Conservation (phyloP, 495 filamentous ascomycete species). For the Penicillium fimorum region DNA sequence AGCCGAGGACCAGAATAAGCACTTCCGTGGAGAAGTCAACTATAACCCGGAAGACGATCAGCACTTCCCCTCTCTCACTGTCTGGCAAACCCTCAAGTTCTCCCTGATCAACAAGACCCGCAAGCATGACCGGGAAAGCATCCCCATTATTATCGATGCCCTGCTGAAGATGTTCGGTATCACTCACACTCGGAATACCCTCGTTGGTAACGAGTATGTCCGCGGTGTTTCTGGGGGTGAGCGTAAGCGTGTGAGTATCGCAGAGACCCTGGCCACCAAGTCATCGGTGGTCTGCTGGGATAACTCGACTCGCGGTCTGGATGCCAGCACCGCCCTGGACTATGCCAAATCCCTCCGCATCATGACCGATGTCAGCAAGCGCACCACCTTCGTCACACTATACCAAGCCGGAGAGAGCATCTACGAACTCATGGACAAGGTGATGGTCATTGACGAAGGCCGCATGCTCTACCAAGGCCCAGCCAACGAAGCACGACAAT, state of each 20-base stretch:
- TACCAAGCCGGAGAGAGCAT: conserved; percentile 85
- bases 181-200: conserved; percentile 74
- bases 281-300: conserved; percentile 65
- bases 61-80: conserved; percentile 74
- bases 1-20: conserved; percentile 62
- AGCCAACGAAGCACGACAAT: conserved; percentile 60
- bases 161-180: conserved; percentile 75
- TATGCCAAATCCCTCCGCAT: conserved; percentile 74
- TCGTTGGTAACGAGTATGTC: conserved; percentile 81
- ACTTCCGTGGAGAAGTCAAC: conserved; percentile 77
- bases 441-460: conserved; percentile 64
- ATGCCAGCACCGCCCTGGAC: conserved; percentile 76
- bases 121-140: conserved; percentile 64
- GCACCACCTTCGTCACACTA: conserved; percentile 78
- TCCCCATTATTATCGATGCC: conserved; percentile 63
- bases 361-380: conserved; percentile 79
- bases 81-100: conserved; percentile 80
- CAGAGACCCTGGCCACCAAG: conserved; percentile 66
- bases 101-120: conserved; percentile 81
- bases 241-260: conserved; percentile 69
- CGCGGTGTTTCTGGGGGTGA: conserved; percentile 73
- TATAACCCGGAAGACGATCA: conserved; percentile 82
- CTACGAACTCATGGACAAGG: conserved; percentile 79
- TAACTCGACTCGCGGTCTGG: conserved; percentile 78
- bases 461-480: conserved; percentile 65